Conservation (phyloP, 441 rosid species). For the Erysimum pusillum region DNA sequence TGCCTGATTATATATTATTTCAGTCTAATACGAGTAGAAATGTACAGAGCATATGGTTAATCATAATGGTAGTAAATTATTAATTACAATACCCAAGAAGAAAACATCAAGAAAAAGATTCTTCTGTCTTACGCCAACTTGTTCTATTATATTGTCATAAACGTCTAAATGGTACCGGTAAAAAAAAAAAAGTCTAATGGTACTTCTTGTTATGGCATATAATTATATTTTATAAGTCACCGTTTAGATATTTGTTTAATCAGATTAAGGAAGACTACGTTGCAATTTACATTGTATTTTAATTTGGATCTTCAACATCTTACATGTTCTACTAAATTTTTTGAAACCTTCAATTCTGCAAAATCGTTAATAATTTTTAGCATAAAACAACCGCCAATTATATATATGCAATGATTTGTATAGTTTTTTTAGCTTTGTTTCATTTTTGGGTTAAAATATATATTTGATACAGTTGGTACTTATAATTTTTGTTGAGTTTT, state of each 20-base stretch:
- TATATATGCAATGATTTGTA: not conserved
- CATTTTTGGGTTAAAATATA: not conserved
- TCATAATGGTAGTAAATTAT: conserved; percentile 40
- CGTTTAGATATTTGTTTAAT: not conserved
- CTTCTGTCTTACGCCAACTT: conserved; percentile 51
- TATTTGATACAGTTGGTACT: not conserved
- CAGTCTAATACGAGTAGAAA: conserved; percentile 36
- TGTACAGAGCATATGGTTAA: conserved; percentile 47
- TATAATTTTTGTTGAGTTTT: not conserved
- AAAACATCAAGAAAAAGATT: conserved; percentile 53
- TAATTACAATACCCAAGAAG: conserved; percentile 48
- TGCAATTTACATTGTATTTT: not conserved
- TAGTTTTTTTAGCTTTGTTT: not conserved
- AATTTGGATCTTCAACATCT: too few species aligned
- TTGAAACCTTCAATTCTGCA: not conserved
- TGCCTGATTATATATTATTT: conserved; percentile 11
- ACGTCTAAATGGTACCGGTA: conserved; percentile 37
- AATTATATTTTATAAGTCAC: conserved; percentile 2
- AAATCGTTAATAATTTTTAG: not conserved
- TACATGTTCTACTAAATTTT: not conserved
- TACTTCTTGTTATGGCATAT: conserved; percentile 31
- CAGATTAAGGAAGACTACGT: not conserved
- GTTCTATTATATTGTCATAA: conserved; percentile 41
- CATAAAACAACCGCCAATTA: not conserved
- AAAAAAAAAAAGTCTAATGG: conserved; percentile 24